These are phyloP conservation scores for Babesia caballi DNA, from an alignment of 169 alveolate genomes.

Conservation along the genomic window DNA sequence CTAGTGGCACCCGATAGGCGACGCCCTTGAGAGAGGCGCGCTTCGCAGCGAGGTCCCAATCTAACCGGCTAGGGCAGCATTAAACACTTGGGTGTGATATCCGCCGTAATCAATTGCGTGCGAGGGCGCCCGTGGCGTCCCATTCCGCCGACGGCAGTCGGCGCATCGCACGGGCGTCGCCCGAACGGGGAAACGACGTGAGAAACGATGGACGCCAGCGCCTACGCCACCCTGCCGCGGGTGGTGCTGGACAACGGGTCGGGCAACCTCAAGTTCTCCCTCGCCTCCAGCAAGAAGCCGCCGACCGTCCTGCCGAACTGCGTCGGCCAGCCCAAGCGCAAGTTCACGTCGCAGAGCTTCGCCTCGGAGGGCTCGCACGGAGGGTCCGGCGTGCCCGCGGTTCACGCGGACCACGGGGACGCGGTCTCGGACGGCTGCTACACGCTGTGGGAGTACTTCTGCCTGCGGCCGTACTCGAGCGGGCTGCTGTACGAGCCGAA, in stretches of 20 bases:
- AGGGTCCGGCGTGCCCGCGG: background rate
- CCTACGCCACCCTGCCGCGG: slow-evolving; percentile 74
- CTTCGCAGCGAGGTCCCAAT: too few relatives aligned
- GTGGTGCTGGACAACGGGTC: slow-evolving; percentile 83
- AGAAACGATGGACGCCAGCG: slow-evolving; percentile 66
- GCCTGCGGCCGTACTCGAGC: slow-evolving; percentile 77
- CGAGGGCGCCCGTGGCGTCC: background rate
- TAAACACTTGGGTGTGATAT: too few relatives aligned
- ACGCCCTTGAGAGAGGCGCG: too few relatives aligned
- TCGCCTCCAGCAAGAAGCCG: slow-evolving; percentile 75
- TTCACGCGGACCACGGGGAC: slow-evolving; percentile 14
- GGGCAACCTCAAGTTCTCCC: slow-evolving; percentile 81
- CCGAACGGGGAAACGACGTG: background rate
- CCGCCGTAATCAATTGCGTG: too few relatives aligned
- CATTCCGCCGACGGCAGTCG: background rate
- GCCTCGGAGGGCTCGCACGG: background rate
- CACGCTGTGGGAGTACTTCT: slow-evolving; percentile 77
- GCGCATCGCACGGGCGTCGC: background rate
- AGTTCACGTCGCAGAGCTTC: slow-evolving; percentile 45
- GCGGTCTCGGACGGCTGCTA: slow-evolving; percentile 76
- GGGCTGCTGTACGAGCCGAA: slow-evolving; percentile 77
- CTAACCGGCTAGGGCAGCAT: too few relatives aligned
- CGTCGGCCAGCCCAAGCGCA: slow-evolving; percentile 79
- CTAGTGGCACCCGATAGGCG: too few relatives aligned
- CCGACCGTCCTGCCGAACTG: slow-evolving; percentile 78